Percentiles rank a stretch among this genome's conserved stretches.
Evolutionary conservation across 352 stramenopile species (phyloP).

Genomic region (Globisporangium canariense): DNA sequence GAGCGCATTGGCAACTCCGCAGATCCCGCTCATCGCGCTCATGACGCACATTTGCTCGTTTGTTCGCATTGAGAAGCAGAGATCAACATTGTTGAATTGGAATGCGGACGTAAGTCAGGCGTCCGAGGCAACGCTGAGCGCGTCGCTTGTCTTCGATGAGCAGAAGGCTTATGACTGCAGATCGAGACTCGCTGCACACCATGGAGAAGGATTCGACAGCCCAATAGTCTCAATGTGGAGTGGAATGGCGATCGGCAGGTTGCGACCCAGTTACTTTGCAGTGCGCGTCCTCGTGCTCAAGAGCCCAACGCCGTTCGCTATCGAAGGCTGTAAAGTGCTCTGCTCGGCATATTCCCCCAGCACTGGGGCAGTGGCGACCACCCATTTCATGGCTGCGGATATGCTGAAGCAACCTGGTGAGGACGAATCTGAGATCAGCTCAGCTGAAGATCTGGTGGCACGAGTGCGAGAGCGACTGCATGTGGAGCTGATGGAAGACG

Average conservation of each 20-base stretch:
- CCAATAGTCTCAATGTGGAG: constrained; percentile 2
- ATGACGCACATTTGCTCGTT: constrained; percentile 46
- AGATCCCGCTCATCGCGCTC: constrained; percentile 16
- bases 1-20: background rate
- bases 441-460: constrained; percentile 6
- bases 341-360: constrained; percentile 29
- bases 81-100: background rate
- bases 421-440: background rate
- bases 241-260: constrained; percentile 9
- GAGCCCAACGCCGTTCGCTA: constrained; percentile 7
- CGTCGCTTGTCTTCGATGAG: constrained; percentile 12
- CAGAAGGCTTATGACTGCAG: background rate
- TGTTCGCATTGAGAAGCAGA: constrained; percentile 23
- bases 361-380: constrained; percentile 15
- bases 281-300: constrained; percentile 13
- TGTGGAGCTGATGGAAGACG: constrained; percentile 7
- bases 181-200: background rate
- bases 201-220: background rate
- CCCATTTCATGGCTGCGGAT: background rate
- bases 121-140: constrained; percentile 9
- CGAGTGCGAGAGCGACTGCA: constrained; percentile 5
- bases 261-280: constrained; percentile 7
- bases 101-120: background rate
- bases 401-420: background rate
- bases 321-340: background rate